Evolutionary conservation across 2,329 filamentous ascomycete species (phyloP), one percentile per base, ranked within the genome.

Genomic region (Hysterium pulicare): DNA sequence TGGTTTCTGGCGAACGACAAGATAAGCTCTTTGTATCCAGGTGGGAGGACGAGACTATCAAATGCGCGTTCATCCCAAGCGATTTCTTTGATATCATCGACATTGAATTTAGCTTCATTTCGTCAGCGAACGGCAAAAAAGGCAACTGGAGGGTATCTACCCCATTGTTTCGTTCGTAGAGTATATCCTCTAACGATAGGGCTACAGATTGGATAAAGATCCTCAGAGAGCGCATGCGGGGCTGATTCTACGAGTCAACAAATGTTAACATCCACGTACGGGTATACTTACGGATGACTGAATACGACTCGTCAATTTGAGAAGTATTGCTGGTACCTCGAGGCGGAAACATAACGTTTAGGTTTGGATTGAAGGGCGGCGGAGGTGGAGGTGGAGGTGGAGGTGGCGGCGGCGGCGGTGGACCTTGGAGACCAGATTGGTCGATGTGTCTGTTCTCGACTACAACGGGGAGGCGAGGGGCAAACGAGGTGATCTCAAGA

Each of bases 81-180:
- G 24, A 64, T 58, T 4, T 62, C 54, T 2, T 50, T 35, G 4
- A 65, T 42, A 15, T 49, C 26, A 28, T 61, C 49, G 10, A 63
- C 51, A 8, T 49, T 40, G 44, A 59, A 56, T 22, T 46, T 48
- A 15, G 46, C 54, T 57, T 33, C 19, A 16, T 8, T 13, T 48
- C 21, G 53, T 40, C 16, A 45, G 24, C 38, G 16, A 33, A n/a
- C n/a, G 28, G 2, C 16, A 19, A 23, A 21, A 21, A 24, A 4
- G 22, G 5, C 3, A 15, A 38, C 9, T 11, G 19, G 3, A 16
- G 2, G 23, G 17, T 42, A 41, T 50, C 46, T 50, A 57, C 54
- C 55, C 60, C 61, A 67, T 22, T 52, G 50, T 47, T 67, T 67
- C 8, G 48, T 51, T 5, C 54, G 61, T 21, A 67, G 42, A 20